Evolutionary conservation across 345 rosid species (phyloP).

Genomic region (Arabis hirsuta): DNA sequence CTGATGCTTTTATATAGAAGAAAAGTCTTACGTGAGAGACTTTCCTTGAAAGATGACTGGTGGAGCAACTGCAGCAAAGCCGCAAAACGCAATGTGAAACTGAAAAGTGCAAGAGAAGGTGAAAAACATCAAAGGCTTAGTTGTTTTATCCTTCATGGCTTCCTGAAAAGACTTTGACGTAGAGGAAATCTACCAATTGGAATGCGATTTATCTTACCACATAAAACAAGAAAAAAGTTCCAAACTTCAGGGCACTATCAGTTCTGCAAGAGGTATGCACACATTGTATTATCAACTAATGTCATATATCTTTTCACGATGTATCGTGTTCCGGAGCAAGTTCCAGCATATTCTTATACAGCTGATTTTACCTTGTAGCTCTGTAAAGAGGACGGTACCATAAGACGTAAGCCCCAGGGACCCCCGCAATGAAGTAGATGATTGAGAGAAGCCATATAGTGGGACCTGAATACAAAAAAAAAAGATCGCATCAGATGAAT

Average conservation of each 20-base stretch:
- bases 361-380: conserved; percentile 78
- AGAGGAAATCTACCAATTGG: conserved; percentile 21
- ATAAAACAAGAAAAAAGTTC: conserved; percentile 85
- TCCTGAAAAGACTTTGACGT: conserved; percentile 17
- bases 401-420: conserved; percentile 83
- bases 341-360: conserved; percentile 25
- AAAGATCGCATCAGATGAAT: conserved; percentile 27
- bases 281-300: conserved; percentile 19
- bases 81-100: conserved; percentile 83
- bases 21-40: conserved; percentile 81
- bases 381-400: conserved; percentile 99
- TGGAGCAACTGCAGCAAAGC: conserved; percentile 92
- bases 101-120: conserved; percentile 48
- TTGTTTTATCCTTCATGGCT: conserved; percentile 7
- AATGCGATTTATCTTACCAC: conserved; percentile 52
- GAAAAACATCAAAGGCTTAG: conserved; percentile 11
- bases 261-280: conserved; percentile 65
- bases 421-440: conserved; percentile 86
- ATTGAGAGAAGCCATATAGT: conserved; percentile 95
- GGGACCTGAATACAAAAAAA: conserved; percentile 55
- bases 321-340: not conserved
- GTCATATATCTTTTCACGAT: not conserved
- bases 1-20: conserved; percentile 27
- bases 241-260: conserved; percentile 95
- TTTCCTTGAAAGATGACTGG: conserved; percentile 93